Percentiles rank a stretch among this genome's conserved stretches.
phyloP scores from a whole-genome alignment of 208 protist species.

The Angomonas desouzai region DNA sequence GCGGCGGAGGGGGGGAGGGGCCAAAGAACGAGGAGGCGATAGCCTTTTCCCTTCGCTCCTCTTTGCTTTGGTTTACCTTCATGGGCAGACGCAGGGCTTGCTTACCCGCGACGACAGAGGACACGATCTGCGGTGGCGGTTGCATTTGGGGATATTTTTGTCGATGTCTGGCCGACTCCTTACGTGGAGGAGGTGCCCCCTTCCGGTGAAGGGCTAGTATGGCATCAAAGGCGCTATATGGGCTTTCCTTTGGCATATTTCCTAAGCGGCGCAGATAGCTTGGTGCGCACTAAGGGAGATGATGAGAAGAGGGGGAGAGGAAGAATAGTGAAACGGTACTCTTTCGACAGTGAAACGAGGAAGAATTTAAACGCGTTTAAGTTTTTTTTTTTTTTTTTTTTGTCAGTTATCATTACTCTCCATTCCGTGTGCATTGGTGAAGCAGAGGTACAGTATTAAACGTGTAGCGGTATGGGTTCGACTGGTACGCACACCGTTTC shows the following conservation, averaged over 20 bases:
- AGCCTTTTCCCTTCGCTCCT: not conserved
- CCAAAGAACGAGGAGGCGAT: no score
- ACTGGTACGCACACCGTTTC: not conserved
- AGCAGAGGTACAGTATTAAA: not conserved
- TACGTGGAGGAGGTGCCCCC: not conserved
- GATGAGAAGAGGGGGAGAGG: no score
- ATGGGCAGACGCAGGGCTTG: slow-evolving; percentile 1
- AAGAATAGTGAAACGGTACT: no score
- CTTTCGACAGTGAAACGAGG: no score
- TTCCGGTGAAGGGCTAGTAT: not conserved
- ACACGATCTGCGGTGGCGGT: not conserved
- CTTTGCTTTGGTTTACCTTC: not conserved
- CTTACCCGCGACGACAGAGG: not conserved
- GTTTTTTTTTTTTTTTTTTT: no score
- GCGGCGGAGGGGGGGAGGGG: no score
- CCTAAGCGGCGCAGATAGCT: no score
- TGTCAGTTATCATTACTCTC: no score
- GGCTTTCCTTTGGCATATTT: no score
- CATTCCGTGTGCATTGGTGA: not conserved
- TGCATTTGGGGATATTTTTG: slow-evolving; percentile 6
- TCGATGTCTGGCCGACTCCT: not conserved
- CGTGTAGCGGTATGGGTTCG: not conserved
- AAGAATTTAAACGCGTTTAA: no score
- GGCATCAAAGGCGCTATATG: not conserved
- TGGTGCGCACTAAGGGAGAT: no score